Conservation (phyloP, 108 stramenopile species). For the Nannochloropsis salina region DNA sequence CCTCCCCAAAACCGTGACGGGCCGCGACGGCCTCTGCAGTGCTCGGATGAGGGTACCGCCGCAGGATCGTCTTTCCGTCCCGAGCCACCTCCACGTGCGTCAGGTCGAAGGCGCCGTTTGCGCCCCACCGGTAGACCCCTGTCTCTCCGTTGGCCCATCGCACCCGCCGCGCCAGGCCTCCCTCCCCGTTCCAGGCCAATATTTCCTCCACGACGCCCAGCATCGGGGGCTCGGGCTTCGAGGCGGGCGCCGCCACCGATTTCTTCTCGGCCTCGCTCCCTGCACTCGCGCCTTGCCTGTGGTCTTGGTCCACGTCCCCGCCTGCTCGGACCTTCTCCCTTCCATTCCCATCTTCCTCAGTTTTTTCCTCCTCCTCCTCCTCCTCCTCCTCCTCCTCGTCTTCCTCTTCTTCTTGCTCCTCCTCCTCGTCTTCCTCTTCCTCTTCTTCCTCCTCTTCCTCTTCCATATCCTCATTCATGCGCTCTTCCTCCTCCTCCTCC, state of each 20-base stretch:
- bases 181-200: constrained; percentile 18
- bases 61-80: constrained; percentile 26
- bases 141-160: constrained; percentile 23
- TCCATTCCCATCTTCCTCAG: background rate
- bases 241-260: background rate
- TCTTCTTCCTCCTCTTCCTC: too few relatives aligned
- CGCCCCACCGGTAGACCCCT: constrained; percentile 34
- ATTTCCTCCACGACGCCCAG: constrained; percentile 37
- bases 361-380: background rate
- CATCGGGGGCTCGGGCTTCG: background rate
- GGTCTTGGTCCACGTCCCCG: background rate
- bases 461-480: too few relatives aligned
- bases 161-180: constrained; percentile 25
- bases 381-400: background rate
- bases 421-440: too few relatives aligned
- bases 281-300: too few relatives aligned
- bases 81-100: constrained; percentile 22
- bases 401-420: too few relatives aligned
- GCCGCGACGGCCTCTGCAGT: constrained; percentile 19
- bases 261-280: background rate
- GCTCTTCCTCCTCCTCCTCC: background rate
- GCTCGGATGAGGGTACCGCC: background rate
- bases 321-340: background rate
- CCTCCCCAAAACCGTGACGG: constrained; percentile 32
- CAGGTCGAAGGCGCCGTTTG: constrained; percentile 25